A percentile compares a stretch with the other conserved stretches of the same genome.
Conservation (phyloP, 1,284 basidiomycete species). For the Ceratobasidium sp. region DNA sequence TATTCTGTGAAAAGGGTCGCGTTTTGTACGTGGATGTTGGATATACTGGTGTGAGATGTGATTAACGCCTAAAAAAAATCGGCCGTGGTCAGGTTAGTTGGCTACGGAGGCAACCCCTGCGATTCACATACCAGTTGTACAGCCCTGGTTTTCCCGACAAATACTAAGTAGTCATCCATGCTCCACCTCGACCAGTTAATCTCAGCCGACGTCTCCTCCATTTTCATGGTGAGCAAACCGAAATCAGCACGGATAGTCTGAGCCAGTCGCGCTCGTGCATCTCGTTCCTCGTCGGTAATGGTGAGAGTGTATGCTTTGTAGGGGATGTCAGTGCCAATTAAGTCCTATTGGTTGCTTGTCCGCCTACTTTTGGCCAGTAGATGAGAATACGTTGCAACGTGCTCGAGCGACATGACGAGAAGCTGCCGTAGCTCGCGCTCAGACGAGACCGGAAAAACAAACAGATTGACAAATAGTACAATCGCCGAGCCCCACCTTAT, state of each 20-base stretch:
- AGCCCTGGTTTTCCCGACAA: constrained; percentile 45
- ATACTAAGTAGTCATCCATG: constrained; percentile 46
- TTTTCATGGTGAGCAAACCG: constrained; percentile 46
- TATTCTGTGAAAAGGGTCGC: constrained; percentile 44
- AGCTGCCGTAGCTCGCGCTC: constrained; percentile 50
- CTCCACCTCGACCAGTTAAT: constrained; percentile 49
- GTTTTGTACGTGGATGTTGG: constrained; percentile 44
- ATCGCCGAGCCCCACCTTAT: constrained; percentile 47
- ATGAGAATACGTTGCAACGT: constrained; percentile 40
- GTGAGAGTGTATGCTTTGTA: constrained; percentile 48
- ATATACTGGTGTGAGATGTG: constrained; percentile 47
- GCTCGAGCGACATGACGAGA: constrained; percentile 48
- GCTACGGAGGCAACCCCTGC: too few relatives aligned
- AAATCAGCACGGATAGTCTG: constrained; percentile 49
- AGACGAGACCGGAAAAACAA: constrained; percentile 48
- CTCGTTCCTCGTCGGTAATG: constrained; percentile 48
- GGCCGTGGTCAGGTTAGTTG: background rate
- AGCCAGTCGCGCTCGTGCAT: constrained; percentile 46
- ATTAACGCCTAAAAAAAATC: constrained; percentile 45
- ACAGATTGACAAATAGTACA: constrained; percentile 48
- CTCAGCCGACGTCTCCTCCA: constrained; percentile 47
- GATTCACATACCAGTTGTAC: constrained; percentile 46
- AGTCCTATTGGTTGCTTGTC: background rate
- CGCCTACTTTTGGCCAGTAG: constrained; percentile 22
- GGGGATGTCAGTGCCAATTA: constrained; percentile 42